Base-by-base conservation (phyloP, 106 monocot species). In the Acanthochlamys bracteata region DNA sequence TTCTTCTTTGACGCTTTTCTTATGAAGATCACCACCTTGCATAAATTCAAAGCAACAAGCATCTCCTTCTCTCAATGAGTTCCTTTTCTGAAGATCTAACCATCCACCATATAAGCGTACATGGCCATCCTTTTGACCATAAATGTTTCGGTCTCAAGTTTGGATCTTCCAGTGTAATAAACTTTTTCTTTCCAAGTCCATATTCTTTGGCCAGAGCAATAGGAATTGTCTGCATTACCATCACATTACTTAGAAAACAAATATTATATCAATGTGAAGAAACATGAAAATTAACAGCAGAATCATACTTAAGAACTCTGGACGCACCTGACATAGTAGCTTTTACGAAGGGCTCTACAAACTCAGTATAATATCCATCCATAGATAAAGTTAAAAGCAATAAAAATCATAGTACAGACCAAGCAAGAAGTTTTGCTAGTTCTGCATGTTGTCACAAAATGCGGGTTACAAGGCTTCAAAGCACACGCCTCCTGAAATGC, bases 151-250 rank as follows among this genome's bases (percentile, higher is more conserved):
- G 13, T 13, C 61, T n/a, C 14, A 27, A 24, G 33, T 16, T 39
- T 39, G 61, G 39, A 40, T 41, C 61, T 20, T 40, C 7, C 3
- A 62, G 61, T 4, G 41, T 20, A 4, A 62, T 20, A 8, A 10
- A 14, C 20, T 6, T 16, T 39, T 62, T 62, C 12, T 62, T 40
- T 3, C 1, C n/a, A 33, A 62, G 39, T 7, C 17, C 40, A 62
- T 16, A 62, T 10, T 62, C 40, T 41, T 10, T 62, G 61, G 20
- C 61, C 33, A 62, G 16, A 0, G 40, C 8, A 19, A 13, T 14
- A 41, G 61, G 61, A 0, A 62, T n/a, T 20, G 61, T 62, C 61
- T 62, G 61, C 7, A n/a, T n/a, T n/a, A n/a, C n/a, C n/a, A n/a
- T n/a, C n/a, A n/a, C n/a, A n/a, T n/a, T n/a, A 0, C 9, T 27